Conservation (phyloP, 177 flowering plant genomes). For the Telopea speciosissima region DNA sequence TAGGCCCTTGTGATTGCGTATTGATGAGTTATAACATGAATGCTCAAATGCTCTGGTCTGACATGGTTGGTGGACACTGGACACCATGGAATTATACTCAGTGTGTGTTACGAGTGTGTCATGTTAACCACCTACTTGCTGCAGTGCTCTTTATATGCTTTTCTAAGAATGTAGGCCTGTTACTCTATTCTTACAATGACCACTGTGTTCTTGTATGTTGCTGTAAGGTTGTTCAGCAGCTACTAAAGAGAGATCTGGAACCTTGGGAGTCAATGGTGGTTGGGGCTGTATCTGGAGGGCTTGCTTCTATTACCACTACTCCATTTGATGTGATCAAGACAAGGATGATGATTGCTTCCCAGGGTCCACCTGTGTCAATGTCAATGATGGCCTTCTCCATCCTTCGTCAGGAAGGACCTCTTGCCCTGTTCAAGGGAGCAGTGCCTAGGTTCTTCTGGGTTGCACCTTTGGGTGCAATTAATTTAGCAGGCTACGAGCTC, state of each 20-base stretch:
- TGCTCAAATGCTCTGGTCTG: no score
- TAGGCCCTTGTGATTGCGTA: no score
- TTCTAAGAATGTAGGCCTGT: no score
- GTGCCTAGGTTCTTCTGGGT: slow-evolving; percentile 98
- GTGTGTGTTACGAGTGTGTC: no score
- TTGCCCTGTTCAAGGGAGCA: slow-evolving; percentile 94
- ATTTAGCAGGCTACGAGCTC: slow-evolving; percentile 97
- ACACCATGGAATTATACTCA: no score
- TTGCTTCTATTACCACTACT: slow-evolving; percentile 87
- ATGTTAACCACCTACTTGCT: no score
- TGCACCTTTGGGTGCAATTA: slow-evolving; percentile 99
- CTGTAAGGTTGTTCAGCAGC: slow-evolving; percentile 52
- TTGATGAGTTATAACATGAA: no score
- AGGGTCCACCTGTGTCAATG: slow-evolving; percentile 64
- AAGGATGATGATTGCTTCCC: slow-evolving; percentile 92
- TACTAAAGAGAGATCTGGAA: slow-evolving; percentile 75
- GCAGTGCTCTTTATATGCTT: no score
- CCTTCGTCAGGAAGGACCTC: slow-evolving; percentile 82
- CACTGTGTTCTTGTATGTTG: background rate
- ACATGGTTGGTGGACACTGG: no score
- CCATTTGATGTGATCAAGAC: slow-evolving; percentile 99
- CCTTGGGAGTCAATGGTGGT: slow-evolving; percentile 92
- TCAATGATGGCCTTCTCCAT: slow-evolving; percentile 70
- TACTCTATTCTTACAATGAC: background rate
- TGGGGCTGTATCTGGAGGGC: slow-evolving; percentile 93